Evolutionary conservation across 129 eudicot genomes (phyloP), one percentile per base, ranked within the genome.

Genomic region (Flaveria sonorensis): DNA sequence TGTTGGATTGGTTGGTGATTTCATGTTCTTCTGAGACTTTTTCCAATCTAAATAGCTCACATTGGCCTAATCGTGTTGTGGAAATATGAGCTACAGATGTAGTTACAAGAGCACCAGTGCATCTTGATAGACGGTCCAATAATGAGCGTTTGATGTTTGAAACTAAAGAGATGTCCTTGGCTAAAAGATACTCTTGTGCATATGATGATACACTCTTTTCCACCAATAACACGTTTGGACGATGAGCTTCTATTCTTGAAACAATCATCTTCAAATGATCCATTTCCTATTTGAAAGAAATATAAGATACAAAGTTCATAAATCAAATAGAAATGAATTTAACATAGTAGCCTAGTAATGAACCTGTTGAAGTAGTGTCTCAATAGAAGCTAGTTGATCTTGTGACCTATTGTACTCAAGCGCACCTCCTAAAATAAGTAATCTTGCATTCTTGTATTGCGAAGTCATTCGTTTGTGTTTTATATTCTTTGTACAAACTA

Each of bases 381-480:
- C 88, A 32, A 95, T 86, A 69, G 96, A 91, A 24, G 97, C 87
- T 42, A 95, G 72, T 62, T 88, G 92, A 83, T 89, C 91, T n/a
- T 83, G 79, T 62, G 86, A 80, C 74, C 89, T 85, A 55, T 95
- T 92, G 89, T 87, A 95, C 92, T 95, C 97, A 28, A 95, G 96
- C 46, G 99, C 86, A 66, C 99, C 99, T 66, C 88, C 99, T 85
- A 95, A 78, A 39, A 95, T 83, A 81, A 95, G 93, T 62, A 95
- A 40, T 81, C 89, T 83, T 28, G 96, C 79, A n/a, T 87, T 89
- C 77, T 73, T 89, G 88, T 86, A 89, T 67, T 95, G 96, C 57
- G 97, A 87, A 73, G 87, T 89, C 99, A 95, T 95, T 24, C 97
- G 85, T 81, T 91, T 91, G 83, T 95, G 99, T 74, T 91, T 91